A percentile compares a stretch with the other conserved stretches of the same genome.
Conservation (phyloP, 306 rosid species). For the Purshia tridentata region DNA sequence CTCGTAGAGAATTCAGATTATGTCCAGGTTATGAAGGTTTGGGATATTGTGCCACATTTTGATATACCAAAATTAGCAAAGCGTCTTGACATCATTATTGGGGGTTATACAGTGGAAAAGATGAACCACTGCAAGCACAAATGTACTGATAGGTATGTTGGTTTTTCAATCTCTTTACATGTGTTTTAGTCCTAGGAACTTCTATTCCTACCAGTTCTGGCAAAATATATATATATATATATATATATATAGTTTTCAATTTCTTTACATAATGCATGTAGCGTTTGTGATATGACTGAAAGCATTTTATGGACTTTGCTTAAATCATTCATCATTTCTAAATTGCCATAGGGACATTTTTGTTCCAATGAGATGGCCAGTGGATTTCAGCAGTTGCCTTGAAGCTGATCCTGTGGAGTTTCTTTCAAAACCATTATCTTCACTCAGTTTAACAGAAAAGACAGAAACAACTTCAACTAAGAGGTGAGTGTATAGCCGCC, state of each 20-base stretch:
- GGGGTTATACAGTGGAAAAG: slow-evolving; percentile 32
- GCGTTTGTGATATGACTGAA: too few species aligned
- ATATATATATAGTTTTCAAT: too few species aligned
- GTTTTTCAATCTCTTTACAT: not conserved
- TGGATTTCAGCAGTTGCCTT: not conserved
- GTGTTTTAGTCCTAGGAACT: not conserved
- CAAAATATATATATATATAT: too few species aligned
- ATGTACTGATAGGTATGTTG: slow-evolving; percentile 34
- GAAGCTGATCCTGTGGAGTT: slow-evolving; percentile 1
- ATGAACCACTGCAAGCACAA: slow-evolving; percentile 36
- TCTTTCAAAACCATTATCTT: slow-evolving; percentile 20
- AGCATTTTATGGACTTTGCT: not conserved
- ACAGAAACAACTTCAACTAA: slow-evolving; percentile 2
- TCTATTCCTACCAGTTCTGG: too few species aligned
- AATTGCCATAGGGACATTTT: slow-evolving; percentile 20
- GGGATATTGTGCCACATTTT: slow-evolving; percentile 41
- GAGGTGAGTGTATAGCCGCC: slow-evolving; percentile 18
- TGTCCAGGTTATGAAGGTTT: slow-evolving; percentile 44
- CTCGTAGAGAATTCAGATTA: slow-evolving; percentile 32
- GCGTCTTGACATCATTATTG: slow-evolving; percentile 28
- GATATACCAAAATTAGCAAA: slow-evolving; percentile 30
- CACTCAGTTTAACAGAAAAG: slow-evolving; percentile 17
- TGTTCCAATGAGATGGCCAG: slow-evolving; percentile 43
- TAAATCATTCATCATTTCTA: not conserved
- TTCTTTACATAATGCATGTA: too few species aligned